A percentile compares a stretch with the other conserved stretches of the same genome.
These are phyloP conservation scores for Taiozyma sp. DNA, from an alignment of 1,139 yeast species.

Conservation along the genomic window DNA sequence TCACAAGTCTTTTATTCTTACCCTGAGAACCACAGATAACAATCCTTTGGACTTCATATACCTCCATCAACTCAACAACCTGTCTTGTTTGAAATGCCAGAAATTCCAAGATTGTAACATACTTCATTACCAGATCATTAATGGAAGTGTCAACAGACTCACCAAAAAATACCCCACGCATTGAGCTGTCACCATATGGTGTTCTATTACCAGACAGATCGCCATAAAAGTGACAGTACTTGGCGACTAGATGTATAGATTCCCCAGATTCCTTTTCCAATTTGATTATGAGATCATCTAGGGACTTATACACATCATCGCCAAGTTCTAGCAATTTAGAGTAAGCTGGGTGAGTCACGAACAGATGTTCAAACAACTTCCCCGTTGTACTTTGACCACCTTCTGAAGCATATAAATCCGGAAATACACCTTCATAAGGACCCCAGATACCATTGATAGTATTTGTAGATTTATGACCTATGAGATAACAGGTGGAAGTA, in stretches of 20 bases:
- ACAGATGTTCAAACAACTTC: constrained; percentile 41
- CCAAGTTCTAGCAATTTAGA: constrained; percentile 8
- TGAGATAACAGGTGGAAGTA: constrained; percentile 52
- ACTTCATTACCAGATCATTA: constrained; percentile 34
- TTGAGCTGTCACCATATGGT: constrained; percentile 45
- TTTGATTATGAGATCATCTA: constrained; percentile 33
- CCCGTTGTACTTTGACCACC: constrained; percentile 61
- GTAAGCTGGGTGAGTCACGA: constrained; percentile 35
- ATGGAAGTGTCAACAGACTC: constrained; percentile 31
- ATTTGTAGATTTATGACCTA: constrained; percentile 23
- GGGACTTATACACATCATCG: constrained; percentile 25
- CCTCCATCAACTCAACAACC: constrained; percentile 29
- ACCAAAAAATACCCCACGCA: constrained; percentile 46
- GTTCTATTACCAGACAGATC: constrained; percentile 54
- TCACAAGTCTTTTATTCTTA: constrained; percentile 38
- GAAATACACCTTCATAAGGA: constrained; percentile 37
- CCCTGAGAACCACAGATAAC: constrained; percentile 50
- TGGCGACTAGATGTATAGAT: constrained; percentile 32
- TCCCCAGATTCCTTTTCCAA: constrained; percentile 15
- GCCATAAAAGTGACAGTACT: constrained; percentile 43
- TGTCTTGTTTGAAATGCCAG: constrained; percentile 45
- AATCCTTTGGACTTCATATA: constrained; percentile 28
- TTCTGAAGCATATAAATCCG: constrained; percentile 34
- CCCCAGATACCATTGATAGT: constrained; percentile 52
- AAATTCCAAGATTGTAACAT: constrained; percentile 44